A percentile compares a stretch with the other conserved stretches of the same genome.
These are phyloP conservation scores for Phaeosphaeria sp. DNA, from an alignment of 2,329 filamentous ascomycete genomes.

Conservation along the genomic window DNA sequence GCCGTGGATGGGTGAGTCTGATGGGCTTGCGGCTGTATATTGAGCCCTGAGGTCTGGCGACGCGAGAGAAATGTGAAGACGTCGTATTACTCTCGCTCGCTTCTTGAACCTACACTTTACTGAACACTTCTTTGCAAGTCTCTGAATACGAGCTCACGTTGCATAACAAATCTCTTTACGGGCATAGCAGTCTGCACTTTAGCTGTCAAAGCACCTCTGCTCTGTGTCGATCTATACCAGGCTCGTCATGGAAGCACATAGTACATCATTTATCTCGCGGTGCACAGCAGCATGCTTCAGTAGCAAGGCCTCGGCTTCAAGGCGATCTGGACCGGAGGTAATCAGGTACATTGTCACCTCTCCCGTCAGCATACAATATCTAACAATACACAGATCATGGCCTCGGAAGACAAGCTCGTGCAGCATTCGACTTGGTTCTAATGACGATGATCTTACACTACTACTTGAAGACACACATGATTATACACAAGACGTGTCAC, in stretches of 20 bases:
- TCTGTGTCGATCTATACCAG: neutral
- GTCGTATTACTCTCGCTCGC: neutral
- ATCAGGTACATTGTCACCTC: neutral
- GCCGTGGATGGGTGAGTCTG: constrained; percentile 5
- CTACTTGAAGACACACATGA: constrained; percentile 9
- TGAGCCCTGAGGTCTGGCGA: neutral
- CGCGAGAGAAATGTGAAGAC: neutral
- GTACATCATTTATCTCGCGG: neutral
- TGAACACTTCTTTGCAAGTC: neutral
- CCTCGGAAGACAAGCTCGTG: neutral
- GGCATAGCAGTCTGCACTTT: neutral
- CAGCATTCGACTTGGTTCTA: neutral
- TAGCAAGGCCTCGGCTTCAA: neutral
- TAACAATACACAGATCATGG: constrained; percentile 2
- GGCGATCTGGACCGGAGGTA: neutral
- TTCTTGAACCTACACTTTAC: neutral
- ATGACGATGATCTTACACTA: constrained; percentile 3
- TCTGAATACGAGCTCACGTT: neutral
- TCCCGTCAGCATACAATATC: neutral
- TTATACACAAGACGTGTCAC: neutral
- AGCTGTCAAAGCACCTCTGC: neutral
- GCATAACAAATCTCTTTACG: neutral
- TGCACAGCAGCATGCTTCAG: neutral
- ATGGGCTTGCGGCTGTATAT: neutral
- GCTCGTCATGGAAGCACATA: neutral